These are phyloP conservation scores for Didymella segeticola DNA, from an alignment of 2,329 filamentous ascomycete genomes.

Conservation along the genomic window DNA sequence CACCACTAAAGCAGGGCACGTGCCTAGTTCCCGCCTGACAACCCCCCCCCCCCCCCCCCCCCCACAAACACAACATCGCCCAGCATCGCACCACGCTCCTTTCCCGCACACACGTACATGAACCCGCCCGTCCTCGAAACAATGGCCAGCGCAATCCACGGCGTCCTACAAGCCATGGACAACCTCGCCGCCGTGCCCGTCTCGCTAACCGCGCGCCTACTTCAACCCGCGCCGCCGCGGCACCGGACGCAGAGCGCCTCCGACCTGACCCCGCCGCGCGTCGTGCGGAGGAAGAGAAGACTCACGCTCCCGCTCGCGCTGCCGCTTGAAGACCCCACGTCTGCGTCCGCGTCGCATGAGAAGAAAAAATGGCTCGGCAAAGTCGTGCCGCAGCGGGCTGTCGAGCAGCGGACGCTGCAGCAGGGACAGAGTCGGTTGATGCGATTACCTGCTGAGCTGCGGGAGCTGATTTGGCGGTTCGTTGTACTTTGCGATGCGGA, in stretches of 20 bases:
- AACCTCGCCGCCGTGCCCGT: not conserved
- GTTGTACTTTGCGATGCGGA: not conserved
- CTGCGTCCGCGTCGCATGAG: too few relatives aligned
- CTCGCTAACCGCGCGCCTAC: not conserved
- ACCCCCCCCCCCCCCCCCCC: too few relatives aligned
- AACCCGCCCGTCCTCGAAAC: not conserved
- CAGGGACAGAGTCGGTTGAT: not conserved
- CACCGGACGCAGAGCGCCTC: not conserved
- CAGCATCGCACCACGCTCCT: too few relatives aligned
- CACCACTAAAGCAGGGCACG: too few relatives aligned
- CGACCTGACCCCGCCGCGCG: not conserved
- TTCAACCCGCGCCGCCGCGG: not conserved
- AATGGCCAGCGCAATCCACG: not conserved
- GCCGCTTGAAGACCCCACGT: not conserved
- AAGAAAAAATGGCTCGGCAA: not conserved
- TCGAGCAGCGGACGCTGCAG: too few relatives aligned
- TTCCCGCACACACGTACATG: too few relatives aligned
- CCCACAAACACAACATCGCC: too few relatives aligned
- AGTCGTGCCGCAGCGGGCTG: not conserved
- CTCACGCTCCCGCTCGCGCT: not conserved
- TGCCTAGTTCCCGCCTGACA: too few relatives aligned
- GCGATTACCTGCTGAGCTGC: conserved; percentile 1
- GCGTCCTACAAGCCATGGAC: conserved; percentile 1
- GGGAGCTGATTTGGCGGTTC: not conserved
- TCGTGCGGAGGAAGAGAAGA: not conserved